Evolutionary conservation across 1,284 basidiomycete species (phyloP), one percentile per base, ranked within the genome.

Genomic region (Hymenochaete sp.): DNA sequence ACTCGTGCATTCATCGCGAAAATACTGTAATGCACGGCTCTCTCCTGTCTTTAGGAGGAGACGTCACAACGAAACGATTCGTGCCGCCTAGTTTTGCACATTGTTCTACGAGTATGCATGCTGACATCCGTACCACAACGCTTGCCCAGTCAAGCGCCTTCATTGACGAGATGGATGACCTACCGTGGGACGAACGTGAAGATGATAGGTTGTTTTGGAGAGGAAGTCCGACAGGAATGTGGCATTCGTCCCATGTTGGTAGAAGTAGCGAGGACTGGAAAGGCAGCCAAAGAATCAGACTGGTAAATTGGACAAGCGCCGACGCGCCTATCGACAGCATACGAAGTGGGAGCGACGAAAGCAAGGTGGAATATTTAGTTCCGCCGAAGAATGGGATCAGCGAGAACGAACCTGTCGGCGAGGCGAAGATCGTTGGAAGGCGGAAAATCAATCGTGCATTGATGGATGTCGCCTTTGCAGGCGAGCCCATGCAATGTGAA

Each of bases 151-250:
- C 60, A 54, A 61, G 60, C 24, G 63, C 63, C 47, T 62, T 63
- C 44, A 59, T 63, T 0, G 63, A 62, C 0, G n/a, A n/a, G n/a
- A n/a, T n/a, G n/a, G 57, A 68, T 38, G 76, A 82, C 55, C 67
- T 72, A 0, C 59, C 58, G 0, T 84, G 77, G 73, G 71, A 73
- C 24, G 63, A 70, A 16, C 82, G 76, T 60, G 52, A 61, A 4
- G 71, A 81, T 47, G 70, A 77, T 31, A 57, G 73, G 24, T 55
- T 84, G 24, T 59, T 72, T 18, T 84, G 82, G 82, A 67, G 82
- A 14, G 82, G 82, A 2, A 73, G 69, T 39, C 79, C 73, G 40
- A 83, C 82, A 0, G 82, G 81, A 1, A 80, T 82, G 36, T 67
- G 62, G 53, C 72, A 76, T 46, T 59, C 59, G 0, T n/a, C n/a